Base-by-base conservation (phyloP, 768 basidiomycete species). In the Candolleomyces eurysporus region DNA sequence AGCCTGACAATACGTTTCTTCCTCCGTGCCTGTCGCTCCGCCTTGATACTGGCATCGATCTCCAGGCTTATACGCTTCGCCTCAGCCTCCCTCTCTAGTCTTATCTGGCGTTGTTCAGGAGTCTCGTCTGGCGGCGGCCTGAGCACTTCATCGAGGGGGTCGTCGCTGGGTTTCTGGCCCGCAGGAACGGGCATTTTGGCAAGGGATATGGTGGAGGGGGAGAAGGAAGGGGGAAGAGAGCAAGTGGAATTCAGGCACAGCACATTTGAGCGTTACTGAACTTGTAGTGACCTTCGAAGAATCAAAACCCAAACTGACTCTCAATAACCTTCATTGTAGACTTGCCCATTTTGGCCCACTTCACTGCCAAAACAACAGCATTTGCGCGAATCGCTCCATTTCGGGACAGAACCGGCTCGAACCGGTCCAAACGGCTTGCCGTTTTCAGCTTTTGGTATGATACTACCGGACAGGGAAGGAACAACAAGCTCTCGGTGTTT, bases 11-110 rank as follows among this genome's bases (percentile, higher is more conserved):
- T 80, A 51, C 82, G 82, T 70, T 81, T 86, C 79, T 89, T 91
- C 75, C 84, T 82, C 62, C 80, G 70, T 1, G 84, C 81, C 66
- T 84, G 86, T 39, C 81, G 80, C 69, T 89, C 86, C 5, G 80
- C 79, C 68, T 83, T 86, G 77, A 94, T 85, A 53, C 78, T 77
- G 60, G 90, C 88, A 76, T 92, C 91, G 74, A 92, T 92, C 58
- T 81, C 86, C 57, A 75, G 80, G 71, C 86, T 89, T 60, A 90
- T 76, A 65, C 83, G 77, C 65, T 73, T 77, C 0, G 91, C 90
- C 62, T 90, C 85, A 30, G 84, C 88, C 73, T 92, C 91, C 32
- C 79, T 74, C 39, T 77, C 78, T 7, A 89, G 71, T 2, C 90
- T 78, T 54, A 78, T 67, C 8, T 77, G 71, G 49, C 83, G 82